Percentiles rank a stretch among this genome's conserved stretches.
Evolutionary conservation across 2,329 filamentous ascomycete species (phyloP).

Genomic region (Fusarium miscanthi): DNA sequence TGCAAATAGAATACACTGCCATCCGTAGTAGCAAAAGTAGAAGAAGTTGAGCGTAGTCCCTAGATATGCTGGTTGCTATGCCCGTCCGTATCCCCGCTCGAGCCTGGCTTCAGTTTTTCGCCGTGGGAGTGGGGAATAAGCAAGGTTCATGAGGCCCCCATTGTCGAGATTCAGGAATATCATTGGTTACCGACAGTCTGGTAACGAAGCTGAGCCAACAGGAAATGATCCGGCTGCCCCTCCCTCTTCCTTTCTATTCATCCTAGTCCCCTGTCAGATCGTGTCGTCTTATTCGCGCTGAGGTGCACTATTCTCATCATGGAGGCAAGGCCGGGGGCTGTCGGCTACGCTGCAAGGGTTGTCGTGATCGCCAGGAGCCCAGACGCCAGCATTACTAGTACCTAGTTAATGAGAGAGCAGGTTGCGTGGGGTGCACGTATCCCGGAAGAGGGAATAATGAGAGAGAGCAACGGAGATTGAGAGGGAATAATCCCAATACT

Average conservation of each 20-base stretch:
- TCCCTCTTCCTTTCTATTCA: neutral
- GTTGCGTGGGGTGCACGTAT: neutral
- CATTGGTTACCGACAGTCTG: slow-evolving; percentile 32
- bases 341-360: neutral
- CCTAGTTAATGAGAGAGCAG: neutral
- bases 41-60: neutral
- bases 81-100: neutral
- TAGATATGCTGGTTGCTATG: neutral
- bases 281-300: neutral
- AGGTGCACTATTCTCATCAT: slow-evolving; percentile 11
- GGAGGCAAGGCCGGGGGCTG: neutral
- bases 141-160: slow-evolving; percentile 22
- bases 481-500: slow-evolving; percentile 1
- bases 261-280: neutral
- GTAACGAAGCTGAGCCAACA: slow-evolving; percentile 37
- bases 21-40: neutral
- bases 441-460: neutral
- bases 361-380: slow-evolving; percentile 18
- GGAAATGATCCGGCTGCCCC: slow-evolving; percentile 23
- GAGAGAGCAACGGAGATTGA: neutral
- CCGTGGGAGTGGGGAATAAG: slow-evolving; percentile 1
- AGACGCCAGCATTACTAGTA: neutral
- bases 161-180: neutral
- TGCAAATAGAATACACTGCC: neutral
- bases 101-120: neutral